phyloP scores from a whole-genome alignment of 2,329 filamentous ascomycete species.

The Venturia carpophila region DNA sequence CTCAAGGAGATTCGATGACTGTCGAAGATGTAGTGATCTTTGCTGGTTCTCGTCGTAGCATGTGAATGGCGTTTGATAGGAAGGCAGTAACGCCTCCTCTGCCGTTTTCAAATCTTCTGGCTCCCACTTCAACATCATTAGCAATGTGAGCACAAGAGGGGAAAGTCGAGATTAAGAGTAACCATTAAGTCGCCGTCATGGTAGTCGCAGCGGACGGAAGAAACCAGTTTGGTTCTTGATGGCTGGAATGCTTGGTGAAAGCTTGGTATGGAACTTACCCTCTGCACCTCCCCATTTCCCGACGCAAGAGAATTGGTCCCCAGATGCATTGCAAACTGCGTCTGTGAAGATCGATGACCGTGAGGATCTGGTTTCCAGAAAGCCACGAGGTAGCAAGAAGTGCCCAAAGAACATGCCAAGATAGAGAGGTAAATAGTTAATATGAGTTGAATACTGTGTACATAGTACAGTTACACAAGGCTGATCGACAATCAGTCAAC shows the following conservation, averaged over 20 bases:
- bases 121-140: conserved; percentile 2
- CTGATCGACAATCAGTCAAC: not conserved
- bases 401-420: not conserved
- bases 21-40: not conserved
- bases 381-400: not conserved
- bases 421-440: not conserved
- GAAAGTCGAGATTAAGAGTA: not conserved
- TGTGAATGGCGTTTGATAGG: conserved; percentile 4
- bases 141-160: not conserved
- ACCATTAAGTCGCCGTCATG: not conserved
- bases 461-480: not conserved
- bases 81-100: conserved; percentile 5
- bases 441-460: not conserved
- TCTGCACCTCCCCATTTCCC: not conserved
- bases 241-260: not conserved
- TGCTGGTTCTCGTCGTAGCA: conserved; percentile 9
- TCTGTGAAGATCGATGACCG: no score
- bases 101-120: not conserved
- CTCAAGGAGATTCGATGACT: conserved; percentile 21
- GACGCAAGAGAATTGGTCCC: not conserved
- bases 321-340: not conserved
- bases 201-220: not conserved
- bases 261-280: conserved; percentile 2
- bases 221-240: not conserved
- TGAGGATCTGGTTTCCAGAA: not conserved